phyloP scores from a whole-genome alignment of 208 protist genomes.

The Acanthamoeba healyi region DNA sequence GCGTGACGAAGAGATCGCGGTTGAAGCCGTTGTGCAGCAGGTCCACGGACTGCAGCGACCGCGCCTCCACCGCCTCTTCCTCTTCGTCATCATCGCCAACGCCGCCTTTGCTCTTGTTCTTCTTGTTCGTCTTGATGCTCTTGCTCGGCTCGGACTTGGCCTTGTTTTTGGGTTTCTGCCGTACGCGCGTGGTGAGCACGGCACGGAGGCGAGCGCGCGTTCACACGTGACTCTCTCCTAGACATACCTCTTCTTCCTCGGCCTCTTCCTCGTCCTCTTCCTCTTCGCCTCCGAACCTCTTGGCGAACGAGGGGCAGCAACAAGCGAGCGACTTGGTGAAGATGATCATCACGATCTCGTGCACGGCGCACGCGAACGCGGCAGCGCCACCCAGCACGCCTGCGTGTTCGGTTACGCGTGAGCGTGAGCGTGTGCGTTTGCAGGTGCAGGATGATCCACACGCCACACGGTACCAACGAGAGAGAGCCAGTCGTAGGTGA shows the following conservation, averaged over 20 bases:
- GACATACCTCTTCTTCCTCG: not conserved
- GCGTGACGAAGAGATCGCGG: too few species aligned
- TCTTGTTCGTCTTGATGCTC: too few species aligned
- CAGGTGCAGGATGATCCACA: not conserved
- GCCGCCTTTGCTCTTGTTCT: too few species aligned
- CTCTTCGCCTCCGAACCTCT: not conserved
- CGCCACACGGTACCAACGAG: not conserved
- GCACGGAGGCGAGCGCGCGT: too few species aligned
- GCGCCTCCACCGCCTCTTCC: too few species aligned
- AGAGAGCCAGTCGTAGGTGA: not conserved
- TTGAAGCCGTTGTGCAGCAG: too few species aligned
- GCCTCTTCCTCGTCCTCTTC: not conserved
- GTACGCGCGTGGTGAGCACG: too few species aligned
- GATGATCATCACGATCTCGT: constrained; percentile 22
- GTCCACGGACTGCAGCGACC: too few species aligned
- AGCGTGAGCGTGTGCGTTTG: not conserved
- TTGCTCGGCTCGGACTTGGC: too few species aligned
- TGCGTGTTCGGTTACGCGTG: not conserved
- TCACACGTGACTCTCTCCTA: too few species aligned
- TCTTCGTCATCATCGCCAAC: too few species aligned
- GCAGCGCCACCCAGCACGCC: not conserved
- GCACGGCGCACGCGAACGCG: not conserved
- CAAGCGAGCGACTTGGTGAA: not conserved
- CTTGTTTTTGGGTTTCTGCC: too few species aligned
- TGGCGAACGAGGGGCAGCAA: not conserved